Conservation (phyloP, 768 basidiomycete genomes). For the Jaapia argillacea region DNA sequence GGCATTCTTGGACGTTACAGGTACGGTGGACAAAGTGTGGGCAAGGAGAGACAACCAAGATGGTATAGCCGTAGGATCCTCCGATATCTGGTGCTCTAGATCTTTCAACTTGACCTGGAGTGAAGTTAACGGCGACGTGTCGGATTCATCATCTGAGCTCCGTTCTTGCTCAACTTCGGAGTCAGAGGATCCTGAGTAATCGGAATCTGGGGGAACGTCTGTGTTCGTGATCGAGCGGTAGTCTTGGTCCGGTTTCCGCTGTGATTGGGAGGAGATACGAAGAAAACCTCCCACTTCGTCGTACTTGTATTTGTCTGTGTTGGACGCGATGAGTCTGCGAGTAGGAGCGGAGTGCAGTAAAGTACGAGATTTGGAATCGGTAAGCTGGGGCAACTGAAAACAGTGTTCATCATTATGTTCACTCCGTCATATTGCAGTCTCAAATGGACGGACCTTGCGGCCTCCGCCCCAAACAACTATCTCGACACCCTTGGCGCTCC, state of each 20-base stretch:
- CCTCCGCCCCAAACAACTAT: constrained; percentile 33
- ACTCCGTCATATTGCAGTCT: neutral
- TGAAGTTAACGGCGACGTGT: constrained; percentile 12
- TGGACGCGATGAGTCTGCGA: constrained; percentile 32
- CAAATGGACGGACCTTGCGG: no score
- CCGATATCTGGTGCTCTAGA: constrained; percentile 44
- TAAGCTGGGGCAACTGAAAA: constrained; percentile 37
- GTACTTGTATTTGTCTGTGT: constrained; percentile 32
- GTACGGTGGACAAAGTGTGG: constrained; percentile 52
- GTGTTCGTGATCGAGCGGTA: constrained; percentile 40
- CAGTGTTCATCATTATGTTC: constrained; percentile 3
- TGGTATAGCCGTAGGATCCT: constrained; percentile 39
- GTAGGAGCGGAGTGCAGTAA: constrained; percentile 44
- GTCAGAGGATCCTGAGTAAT: constrained; percentile 19
- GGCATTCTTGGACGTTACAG: constrained; percentile 58
- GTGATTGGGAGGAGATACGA: constrained; percentile 37
- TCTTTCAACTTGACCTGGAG: constrained; percentile 43
- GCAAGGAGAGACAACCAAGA: constrained; percentile 59
- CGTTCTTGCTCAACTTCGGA: constrained; percentile 16
- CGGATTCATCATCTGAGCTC: constrained; percentile 14
- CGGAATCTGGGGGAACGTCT: constrained; percentile 22
- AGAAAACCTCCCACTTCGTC: constrained; percentile 63
- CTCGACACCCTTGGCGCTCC: constrained; percentile 47
- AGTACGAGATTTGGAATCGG: constrained; percentile 44
- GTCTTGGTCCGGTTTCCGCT: constrained; percentile 22